Conservation (phyloP, 2,329 filamentous ascomycete species). For the Coniella lustricola region DNA sequence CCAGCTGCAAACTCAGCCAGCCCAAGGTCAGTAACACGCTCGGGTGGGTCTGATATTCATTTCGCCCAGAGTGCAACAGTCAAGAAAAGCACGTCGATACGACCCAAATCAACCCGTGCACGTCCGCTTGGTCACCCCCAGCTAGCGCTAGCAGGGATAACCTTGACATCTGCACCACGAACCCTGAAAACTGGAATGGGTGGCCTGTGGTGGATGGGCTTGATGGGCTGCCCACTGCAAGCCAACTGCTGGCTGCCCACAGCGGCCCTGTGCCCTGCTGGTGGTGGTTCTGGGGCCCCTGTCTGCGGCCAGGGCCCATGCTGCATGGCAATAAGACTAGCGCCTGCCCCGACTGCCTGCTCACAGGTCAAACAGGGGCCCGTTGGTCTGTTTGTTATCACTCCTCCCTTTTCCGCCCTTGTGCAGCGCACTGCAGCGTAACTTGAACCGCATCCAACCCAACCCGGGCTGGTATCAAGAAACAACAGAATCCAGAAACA, state of each 20-base stretch:
- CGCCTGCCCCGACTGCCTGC: conserved; percentile 11
- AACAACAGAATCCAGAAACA: conserved; percentile 7
- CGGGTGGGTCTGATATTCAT: conserved; percentile 2
- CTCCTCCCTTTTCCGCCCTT: conserved; percentile 10
- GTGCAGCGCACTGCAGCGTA: conserved; percentile 2
- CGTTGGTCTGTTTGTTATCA: conserved; percentile 1
- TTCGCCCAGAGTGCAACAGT: neutral
- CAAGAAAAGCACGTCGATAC: neutral
- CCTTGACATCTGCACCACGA: conserved; percentile 1
- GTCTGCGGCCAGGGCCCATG: neutral
- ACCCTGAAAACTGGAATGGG: conserved; percentile 2
- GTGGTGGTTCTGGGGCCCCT: neutral
- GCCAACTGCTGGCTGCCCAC: too few species aligned
- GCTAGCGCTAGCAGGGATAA: conserved; percentile 1
- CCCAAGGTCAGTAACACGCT: neutral
- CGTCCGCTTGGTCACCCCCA: neutral
- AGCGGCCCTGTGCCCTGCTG: too few species aligned
- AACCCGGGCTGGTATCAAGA: neutral
- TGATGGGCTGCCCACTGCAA: too few species aligned
- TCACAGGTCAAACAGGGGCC: neutral
- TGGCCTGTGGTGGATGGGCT: neutral
- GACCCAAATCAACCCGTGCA: neutral
- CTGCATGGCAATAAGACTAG: conserved; percentile 16
- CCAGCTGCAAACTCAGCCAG: conserved; percentile 6
- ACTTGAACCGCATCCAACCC: too few species aligned